Percentiles rank a stretch among this genome's conserved stretches.
These are phyloP conservation scores for Phytophthora agathidicida DNA, from an alignment of 352 stramenopile species.

Conservation along the genomic window DNA sequence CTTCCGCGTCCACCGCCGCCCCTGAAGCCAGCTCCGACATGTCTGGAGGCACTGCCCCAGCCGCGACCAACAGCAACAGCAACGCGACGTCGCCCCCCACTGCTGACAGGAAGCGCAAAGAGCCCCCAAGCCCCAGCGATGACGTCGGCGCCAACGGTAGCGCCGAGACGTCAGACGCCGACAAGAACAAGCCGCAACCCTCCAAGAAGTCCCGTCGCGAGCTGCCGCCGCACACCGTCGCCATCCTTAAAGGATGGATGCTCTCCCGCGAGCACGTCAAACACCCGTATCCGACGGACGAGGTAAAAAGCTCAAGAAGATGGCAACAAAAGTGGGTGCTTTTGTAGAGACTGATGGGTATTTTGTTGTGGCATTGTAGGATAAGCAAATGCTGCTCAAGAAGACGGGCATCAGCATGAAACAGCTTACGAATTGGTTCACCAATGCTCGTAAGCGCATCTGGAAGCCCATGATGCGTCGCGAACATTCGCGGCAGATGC, in stretches of 20 bases:
- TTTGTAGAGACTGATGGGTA: conserved; percentile 7
- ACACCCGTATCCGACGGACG: conserved; percentile 89
- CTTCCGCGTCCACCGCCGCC: background rate
- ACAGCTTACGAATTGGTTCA: conserved; percentile 92
- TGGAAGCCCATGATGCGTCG: conserved; percentile 91
- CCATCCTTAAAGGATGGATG: conserved; percentile 90
- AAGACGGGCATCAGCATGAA: conserved; percentile 92
- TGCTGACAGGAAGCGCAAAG: conserved; percentile 35
- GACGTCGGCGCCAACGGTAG: conserved; percentile 33
- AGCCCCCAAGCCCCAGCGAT: conserved; percentile 32
- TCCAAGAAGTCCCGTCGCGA: conserved; percentile 84
- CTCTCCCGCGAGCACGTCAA: conserved; percentile 89
- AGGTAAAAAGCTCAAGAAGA: conserved; percentile 45
- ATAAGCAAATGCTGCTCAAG: conserved; percentile 91
- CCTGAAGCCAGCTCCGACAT: conserved; percentile 10
- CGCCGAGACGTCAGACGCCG: conserved; percentile 26
- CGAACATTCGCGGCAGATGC: conserved; percentile 79
- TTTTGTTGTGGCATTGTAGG: conserved; percentile 35
- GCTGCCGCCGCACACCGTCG: conserved; percentile 82
- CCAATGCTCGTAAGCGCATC: conserved; percentile 88
- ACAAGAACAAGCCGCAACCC: conserved; percentile 47
- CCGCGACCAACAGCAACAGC: conserved; percentile 3
- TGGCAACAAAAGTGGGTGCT: conserved; percentile 8
- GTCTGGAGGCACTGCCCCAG: conserved; percentile 23
- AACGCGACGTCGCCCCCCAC: conserved; percentile 20